phyloP scores from a whole-genome alignment of 257 asterid species.

The Nicotiana benthamiana region DNA sequence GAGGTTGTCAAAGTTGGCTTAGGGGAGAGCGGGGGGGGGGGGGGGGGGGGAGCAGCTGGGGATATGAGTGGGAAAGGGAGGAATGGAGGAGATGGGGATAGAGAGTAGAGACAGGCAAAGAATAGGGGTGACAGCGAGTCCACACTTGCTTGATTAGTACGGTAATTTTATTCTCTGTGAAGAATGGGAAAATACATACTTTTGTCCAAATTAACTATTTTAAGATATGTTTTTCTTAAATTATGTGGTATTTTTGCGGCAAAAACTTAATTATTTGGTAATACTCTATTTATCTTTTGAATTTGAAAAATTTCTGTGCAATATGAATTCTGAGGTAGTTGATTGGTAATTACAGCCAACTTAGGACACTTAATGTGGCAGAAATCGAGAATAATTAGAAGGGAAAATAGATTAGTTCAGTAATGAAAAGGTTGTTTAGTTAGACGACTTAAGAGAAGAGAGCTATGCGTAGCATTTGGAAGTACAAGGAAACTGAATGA shows the following conservation, averaged over 20 bases:
- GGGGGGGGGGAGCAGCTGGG: neutral
- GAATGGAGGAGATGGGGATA: neutral
- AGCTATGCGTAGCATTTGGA: neutral
- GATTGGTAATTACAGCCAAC: neutral
- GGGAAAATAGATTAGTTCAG: neutral
- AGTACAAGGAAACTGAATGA: neutral
- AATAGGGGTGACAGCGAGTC: neutral
- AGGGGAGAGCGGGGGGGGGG: no score
- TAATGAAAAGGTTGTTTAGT: neutral
- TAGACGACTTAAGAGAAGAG: neutral
- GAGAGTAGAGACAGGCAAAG: no score
- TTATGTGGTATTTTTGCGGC: neutral
- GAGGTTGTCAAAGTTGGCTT: neutral
- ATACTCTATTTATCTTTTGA: neutral
- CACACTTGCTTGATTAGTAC: neutral
- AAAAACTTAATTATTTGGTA: neutral
- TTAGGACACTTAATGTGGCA: neutral
- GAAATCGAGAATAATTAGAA: neutral
- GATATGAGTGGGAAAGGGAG: neutral
- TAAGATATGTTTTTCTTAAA: neutral
- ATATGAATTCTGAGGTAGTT: neutral
- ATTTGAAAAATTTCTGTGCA: neutral
- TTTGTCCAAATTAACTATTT: neutral
- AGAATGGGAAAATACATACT: neutral
- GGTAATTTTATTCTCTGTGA: neutral